Conservation (phyloP, 2,329 filamentous ascomycete species). For the Talaromyces marneffei region DNA sequence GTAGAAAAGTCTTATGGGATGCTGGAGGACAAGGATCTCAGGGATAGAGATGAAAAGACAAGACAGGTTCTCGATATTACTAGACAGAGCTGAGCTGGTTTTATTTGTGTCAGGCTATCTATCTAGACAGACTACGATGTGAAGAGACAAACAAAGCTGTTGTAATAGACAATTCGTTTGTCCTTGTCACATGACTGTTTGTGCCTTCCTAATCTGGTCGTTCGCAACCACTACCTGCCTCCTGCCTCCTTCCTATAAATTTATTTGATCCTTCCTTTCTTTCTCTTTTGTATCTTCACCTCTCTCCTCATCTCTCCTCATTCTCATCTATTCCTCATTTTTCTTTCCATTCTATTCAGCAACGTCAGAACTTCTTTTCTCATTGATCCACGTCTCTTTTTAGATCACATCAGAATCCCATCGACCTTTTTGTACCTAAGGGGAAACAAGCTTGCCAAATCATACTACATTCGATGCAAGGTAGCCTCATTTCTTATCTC, state of each 20-base stretch:
- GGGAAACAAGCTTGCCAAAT: neutral
- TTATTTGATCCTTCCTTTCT: neutral
- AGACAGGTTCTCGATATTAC: slow-evolving; percentile 14
- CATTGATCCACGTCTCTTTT: neutral
- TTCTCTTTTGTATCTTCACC: neutral
- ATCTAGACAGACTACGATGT: neutral
- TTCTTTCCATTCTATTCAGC: neutral
- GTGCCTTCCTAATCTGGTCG: slow-evolving; percentile 7
- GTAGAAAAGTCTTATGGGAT: slow-evolving; percentile 15
- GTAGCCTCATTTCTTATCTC: neutral
- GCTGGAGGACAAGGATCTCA: slow-evolving; percentile 12
- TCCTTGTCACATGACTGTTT: neutral
- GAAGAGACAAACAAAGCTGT: neutral
- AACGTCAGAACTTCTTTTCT: neutral
- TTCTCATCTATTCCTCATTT: neutral
- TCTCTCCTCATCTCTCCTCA: neutral
- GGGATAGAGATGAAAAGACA: slow-evolving; percentile 16
- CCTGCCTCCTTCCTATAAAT: neutral
- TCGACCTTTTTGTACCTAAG: neutral
- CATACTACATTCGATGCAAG: neutral
- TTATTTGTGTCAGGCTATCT: neutral
- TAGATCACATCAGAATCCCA: neutral
- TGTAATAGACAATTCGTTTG: neutral
- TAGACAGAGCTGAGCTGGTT: neutral
- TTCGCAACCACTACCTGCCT: neutral